Conservation (phyloP, 495 filamentous ascomycete genomes). For the Hyaloscypha bicolor region DNA sequence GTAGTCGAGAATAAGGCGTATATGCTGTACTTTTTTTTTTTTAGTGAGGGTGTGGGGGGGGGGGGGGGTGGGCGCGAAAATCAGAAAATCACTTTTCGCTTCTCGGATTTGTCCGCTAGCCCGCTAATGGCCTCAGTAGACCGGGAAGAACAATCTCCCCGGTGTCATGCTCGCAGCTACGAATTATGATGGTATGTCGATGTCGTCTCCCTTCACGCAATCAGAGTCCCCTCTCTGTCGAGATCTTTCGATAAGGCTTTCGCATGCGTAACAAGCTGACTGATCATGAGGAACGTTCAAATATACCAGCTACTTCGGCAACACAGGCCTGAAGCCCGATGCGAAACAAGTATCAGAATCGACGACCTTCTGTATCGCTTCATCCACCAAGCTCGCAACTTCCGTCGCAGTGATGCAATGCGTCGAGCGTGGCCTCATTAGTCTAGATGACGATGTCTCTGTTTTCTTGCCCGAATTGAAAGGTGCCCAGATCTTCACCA, state of each 20-base stretch:
- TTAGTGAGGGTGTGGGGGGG: too few species aligned
- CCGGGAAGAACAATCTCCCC: neutral
- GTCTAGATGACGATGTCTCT: constrained; percentile 22
- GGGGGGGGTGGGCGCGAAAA: too few species aligned
- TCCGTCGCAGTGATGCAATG: constrained; percentile 62
- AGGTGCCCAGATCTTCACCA: constrained; percentile 25
- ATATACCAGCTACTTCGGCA: constrained; percentile 11
- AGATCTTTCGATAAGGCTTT: neutral
- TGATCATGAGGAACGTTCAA: constrained; percentile 7
- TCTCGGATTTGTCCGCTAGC: too few species aligned
- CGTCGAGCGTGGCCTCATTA: constrained; percentile 53
- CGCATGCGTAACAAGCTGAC: neutral
- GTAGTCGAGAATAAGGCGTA: too few species aligned
- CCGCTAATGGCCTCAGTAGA: too few species aligned
- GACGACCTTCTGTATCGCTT: constrained; percentile 58
- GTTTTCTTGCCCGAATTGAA: constrained; percentile 30
- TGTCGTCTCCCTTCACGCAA: neutral
- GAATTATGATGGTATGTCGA: neutral
- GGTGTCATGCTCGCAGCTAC: neutral
- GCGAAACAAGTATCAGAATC: constrained; percentile 47
- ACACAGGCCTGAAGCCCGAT: constrained; percentile 18
- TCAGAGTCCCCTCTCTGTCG: neutral
- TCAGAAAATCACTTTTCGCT: too few species aligned
- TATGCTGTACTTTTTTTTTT: too few species aligned
- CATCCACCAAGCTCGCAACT: constrained; percentile 56